These are phyloP conservation scores for Nannochloropsis gaditana DNA, from an alignment of 108 stramenopile genomes.

Conservation along the genomic window DNA sequence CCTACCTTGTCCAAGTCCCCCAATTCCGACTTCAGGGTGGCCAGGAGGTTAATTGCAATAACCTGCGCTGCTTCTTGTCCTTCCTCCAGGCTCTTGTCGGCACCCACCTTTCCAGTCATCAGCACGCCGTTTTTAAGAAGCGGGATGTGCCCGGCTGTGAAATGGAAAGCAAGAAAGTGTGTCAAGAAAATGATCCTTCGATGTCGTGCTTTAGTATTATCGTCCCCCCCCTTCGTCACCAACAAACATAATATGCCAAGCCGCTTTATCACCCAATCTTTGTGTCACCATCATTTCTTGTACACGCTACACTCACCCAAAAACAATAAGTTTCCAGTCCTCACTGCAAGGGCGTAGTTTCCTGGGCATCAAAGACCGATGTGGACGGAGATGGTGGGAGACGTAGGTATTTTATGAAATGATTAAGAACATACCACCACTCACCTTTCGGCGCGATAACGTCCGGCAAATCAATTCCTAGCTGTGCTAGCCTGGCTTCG, in stretches of 20 bases:
- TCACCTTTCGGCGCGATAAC: not conserved
- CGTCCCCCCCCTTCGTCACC: too few species aligned
- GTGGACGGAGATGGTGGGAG: not conserved
- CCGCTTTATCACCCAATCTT: too few species aligned
- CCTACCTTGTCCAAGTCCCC: conserved; percentile 54
- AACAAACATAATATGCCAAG: too few species aligned
- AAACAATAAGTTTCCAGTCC: not conserved
- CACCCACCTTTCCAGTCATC: conserved; percentile 21
- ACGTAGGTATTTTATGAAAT: not conserved
- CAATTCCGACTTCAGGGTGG: conserved; percentile 10
- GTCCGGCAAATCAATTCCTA: not conserved
- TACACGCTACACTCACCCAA: not conserved
- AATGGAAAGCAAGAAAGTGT: not conserved
- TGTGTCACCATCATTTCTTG: not conserved
- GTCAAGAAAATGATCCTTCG: not conserved
- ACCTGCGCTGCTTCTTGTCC: conserved; percentile 18
- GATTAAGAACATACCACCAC: not conserved
- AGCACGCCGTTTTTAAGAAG: not conserved
- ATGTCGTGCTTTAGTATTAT: too few species aligned
- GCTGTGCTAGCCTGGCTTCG: not conserved
- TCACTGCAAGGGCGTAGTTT: not conserved
- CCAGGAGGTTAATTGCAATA: conserved; percentile 16
- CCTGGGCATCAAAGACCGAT: not conserved
- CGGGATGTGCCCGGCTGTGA: conserved; percentile 6
- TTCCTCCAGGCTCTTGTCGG: conserved; percentile 21